Base-by-base conservation (phyloP, 148 eudicot genomes). In the Rhododendron kiyosumense region DNA sequence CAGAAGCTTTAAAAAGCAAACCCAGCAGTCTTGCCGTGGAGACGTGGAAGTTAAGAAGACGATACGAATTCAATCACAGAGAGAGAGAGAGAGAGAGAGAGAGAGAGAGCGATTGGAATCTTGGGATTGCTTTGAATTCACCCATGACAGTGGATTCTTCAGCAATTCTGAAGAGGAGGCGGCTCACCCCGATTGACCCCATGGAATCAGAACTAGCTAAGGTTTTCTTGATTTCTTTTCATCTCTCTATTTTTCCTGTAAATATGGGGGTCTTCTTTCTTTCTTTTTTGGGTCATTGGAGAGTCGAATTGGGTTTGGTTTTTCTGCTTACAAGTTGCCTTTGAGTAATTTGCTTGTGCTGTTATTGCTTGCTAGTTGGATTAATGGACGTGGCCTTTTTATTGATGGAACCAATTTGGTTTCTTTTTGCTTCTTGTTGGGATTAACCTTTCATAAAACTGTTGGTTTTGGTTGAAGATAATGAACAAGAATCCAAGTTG, bases 131-230 rank as follows among this genome's bases (percentile, higher is more conserved):
- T 81, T 17, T 54, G 2, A 10, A 30, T 26, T 15, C 41, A 51
- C 78, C 46, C 78, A 91, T 91, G 92, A 85, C 82, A 85, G 36
- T 85, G 59, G 91, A 86, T 86, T 89, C 85, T 81, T 74, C 88
- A 32, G 83, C 85, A 32, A 28, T 87, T 84, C 49, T 32, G 83
- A 91, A 91, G 83, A 89, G 92, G 36, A 63, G 87, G 51, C 85
- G 90, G 46, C 79, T 86, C 61, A 49, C 81, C 34, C 41, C 86
- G 69, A 38, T 87, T 52, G 88, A 88, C 81, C 88, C 88, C 26
- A 92, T 92, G 93, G 92, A 92, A 14, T 45, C 83, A 2, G 87
- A 89, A 80, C 69, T 87, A 34, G 87, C 89, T n/a, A 87, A 88
- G 91, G 92, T 90, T 43, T 52, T 18, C 28, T 43, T 65, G 65